These are phyloP conservation scores for Babesia divergens DNA, from an alignment of 169 alveolate genomes.

Conservation along the genomic window DNA sequence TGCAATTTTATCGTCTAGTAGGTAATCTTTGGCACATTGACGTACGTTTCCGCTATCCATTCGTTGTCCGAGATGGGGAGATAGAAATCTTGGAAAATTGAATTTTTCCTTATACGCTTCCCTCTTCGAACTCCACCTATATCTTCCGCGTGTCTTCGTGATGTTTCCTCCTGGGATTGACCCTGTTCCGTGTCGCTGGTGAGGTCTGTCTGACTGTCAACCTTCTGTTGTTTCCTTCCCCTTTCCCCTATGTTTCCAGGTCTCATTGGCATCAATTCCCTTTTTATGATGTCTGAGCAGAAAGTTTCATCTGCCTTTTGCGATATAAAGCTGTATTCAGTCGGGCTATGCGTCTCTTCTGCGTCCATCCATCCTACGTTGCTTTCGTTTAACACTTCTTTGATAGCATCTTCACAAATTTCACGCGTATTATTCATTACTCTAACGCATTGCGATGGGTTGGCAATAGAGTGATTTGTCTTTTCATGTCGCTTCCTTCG, in stretches of 20 bases:
- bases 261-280: not conserved
- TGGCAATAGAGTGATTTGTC: not conserved
- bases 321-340: not conserved
- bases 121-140: slow-evolving; percentile 23
- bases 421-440: slow-evolving; percentile 14
- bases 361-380: no score
- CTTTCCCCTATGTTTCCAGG: not conserved
- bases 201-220: not conserved
- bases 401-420: not conserved
- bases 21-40: slow-evolving; percentile 34
- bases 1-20: not conserved
- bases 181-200: not conserved
- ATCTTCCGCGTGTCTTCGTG: not conserved
- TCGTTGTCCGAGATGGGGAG: slow-evolving; percentile 51
- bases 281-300: not conserved
- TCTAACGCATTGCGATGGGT: not conserved
- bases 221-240: not conserved
- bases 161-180: not conserved
- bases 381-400: not conserved
- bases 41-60: slow-evolving; percentile 42
- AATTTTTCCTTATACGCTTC: slow-evolving; percentile 6
- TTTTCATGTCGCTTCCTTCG: not conserved
- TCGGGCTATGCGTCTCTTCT: not conserved
- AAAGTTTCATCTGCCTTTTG: not conserved
- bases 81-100: slow-evolving; percentile 47